Base-by-base conservation (phyloP, 2,329 filamentous ascomycete genomes). In the Fusarium sp. region DNA sequence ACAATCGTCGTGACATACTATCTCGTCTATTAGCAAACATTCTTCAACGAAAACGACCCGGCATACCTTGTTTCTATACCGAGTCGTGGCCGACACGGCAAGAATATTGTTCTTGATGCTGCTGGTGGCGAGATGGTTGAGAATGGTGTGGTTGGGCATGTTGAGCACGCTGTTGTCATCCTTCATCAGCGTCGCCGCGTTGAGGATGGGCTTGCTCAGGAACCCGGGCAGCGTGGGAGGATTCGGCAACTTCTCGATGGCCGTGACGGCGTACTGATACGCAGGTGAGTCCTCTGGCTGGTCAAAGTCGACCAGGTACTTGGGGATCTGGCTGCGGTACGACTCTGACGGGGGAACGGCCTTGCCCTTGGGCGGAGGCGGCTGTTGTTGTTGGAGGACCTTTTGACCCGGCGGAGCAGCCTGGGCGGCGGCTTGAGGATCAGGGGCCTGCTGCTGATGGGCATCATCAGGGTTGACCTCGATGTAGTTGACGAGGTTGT, bases 1-100 rank as follows among this genome's bases (percentile, higher is more conserved):
- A 98, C 93, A 81, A 98, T 97, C 3, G 95, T 98, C 5, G 96
- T 98, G 39, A 98, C 93, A 84, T 98, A 98, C 96, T 98, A 78
- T 5, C 29, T 37, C 5, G 1, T n/a, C 56, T 20, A 58, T 79
- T 64, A 79, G 74, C n/a, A 33, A 58, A 24, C 37, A 35, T 29
- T 24, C 43, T 58, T 35, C 11, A 16, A 14, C 29, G 48, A 2
- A 2, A 35, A 16, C 35, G 18, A 8, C 5, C 1, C 29, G 1
- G 79, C 87, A 66, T 80, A 94, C 94, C 91, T 99, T 99, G 84
- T 94, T 93, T 86, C 95, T 97, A 83, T 98, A 99, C 82, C 97
- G 90, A n/a, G 97, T 99, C 6, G 97, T 99, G 16, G 95, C 96
- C 80, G 95, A 98, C 7, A 97, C 97, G 37, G 97, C 97, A 74